Evolutionary conservation across 441 rosid species (phyloP), one percentile per base, ranked within the genome.

Genomic region (Melastoma candidum): DNA sequence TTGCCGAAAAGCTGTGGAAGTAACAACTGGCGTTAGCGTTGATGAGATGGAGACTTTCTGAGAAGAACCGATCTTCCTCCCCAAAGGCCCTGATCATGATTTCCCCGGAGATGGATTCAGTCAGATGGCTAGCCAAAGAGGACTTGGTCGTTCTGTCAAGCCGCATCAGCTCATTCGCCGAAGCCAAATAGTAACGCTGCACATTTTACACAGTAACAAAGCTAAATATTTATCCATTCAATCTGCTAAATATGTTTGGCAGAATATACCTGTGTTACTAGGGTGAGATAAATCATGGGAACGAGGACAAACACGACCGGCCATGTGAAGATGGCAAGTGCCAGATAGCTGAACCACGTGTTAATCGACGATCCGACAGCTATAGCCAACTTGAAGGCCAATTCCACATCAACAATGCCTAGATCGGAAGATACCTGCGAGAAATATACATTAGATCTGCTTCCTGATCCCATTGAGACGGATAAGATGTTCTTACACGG

Each of bases 31-130:
- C 74, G 56, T 72, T 63, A 12, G 63, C 54, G 54, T 73, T 63
- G 9, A 73, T 63, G 54, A 73, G 67, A 29, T 48, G 11, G 27
- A 69, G 49, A 51, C 71, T 57, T 61, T 56, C 54, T 4, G 56
- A 12, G 56, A 69, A 58, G 65, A 73, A 69, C 0, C 65, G 62
- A 10, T 66, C 68, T 52, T 51, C 74, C 32, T 58, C 65, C 54
- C 57, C 54, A 12, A 69, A 73, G 12, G 77, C 77, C 59, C 77
- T 58, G 24, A 73, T 73, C 39, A 71, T 69, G 67, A 70, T 54
- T 32, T 36, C 72, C 44, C 74, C 77, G 3, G 72, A 63, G 4
- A 65, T 65, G 2, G 66, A 62, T 51, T 62, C 66, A 1, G 66
- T 47, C 0, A 62, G 49, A 5, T 54, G 49, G 60, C 66, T 62